A percentile compares a stretch with the other conserved stretches of the same genome.
Conservation (phyloP, 106 monocot genomes). For the Phalaenopsis equestris region DNA sequence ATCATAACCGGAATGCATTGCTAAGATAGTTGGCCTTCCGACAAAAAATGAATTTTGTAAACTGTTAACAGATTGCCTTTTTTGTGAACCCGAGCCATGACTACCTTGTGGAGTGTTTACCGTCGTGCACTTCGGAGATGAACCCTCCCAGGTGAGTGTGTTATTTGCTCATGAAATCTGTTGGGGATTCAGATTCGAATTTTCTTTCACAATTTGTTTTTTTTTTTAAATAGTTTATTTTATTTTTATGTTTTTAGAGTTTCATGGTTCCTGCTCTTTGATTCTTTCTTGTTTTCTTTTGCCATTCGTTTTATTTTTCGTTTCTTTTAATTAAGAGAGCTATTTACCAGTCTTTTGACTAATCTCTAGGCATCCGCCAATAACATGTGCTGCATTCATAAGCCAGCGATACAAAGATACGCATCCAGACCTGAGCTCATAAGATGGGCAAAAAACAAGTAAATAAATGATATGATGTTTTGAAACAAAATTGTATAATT, state of each 20-base stretch:
- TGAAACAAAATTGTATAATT: too few relatives aligned
- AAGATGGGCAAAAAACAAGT: constrained; percentile 8
- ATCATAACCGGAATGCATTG: too few relatives aligned
- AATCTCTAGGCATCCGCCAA: constrained; percentile 55
- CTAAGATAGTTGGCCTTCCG: too few relatives aligned
- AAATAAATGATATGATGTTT: too few relatives aligned
- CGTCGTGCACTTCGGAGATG: constrained; percentile 69
- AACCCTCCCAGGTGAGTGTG: constrained; percentile 58
- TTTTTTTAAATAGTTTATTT: too few relatives aligned
- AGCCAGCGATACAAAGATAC: constrained; percentile 72
- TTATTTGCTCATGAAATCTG: too few relatives aligned
- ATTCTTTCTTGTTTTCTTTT: too few relatives aligned
- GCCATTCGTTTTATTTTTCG: not conserved
- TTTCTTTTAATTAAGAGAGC: not conserved
- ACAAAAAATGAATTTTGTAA: too few relatives aligned
- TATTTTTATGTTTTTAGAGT: too few relatives aligned
- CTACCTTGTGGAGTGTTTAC: constrained; percentile 81
- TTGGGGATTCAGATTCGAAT: too few relatives aligned
- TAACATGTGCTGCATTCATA: constrained; percentile 63
- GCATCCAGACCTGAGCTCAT: constrained; percentile 43
- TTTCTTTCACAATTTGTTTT: too few relatives aligned
- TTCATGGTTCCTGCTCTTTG: too few relatives aligned
- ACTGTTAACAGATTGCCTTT: constrained; percentile 51
- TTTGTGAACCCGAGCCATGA: constrained; percentile 98
- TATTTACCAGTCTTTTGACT: not conserved